Evolutionary conservation across 1,284 basidiomycete species (phyloP), one percentile per base, ranked within the genome.

Genomic region (Fomitiporia mediterranea): DNA sequence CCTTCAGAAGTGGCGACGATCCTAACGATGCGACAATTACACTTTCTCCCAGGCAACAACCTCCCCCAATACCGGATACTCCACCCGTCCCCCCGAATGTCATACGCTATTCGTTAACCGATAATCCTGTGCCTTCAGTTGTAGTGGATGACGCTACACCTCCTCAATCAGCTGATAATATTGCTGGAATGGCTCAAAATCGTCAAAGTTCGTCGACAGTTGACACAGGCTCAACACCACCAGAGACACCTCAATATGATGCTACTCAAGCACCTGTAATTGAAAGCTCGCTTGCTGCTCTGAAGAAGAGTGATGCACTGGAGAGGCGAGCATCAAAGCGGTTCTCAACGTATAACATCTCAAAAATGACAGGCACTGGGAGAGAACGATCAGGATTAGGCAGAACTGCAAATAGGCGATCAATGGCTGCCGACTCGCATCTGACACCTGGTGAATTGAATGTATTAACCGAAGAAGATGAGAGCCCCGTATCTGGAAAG

Each of bases 331-430:
- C 96, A 2, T 95, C 92, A 25, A 98, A 98, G 68, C 88, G 96
- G 0, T 99, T 96, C 74, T 98, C 94, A 54, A 90, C 90, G 0
- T 99, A 97, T 69, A 93, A 94, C 52, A 91, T 98, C 66, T 89
- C 91, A 62, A 97, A 96, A 73, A 96, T 99, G 85, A 88, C 92
- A 0, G 82, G 85, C 15, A 74, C 68, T 17, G 70, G 67, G 66
- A 61, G 71, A 68, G 79, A 59, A 70, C 79, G 53, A 34, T 68
- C 46, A 68, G 78, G 53, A 17, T 44, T 60, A 27, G 63, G 61
- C 4, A 58, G 63, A 27, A 70, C 70, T 23, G 66, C 76, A 2
- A 88, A 88, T 64, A 74, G 87, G 37, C 77, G 83, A 30, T 88
- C 86, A 15, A 71, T 88, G 63, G 81, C 83, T 17, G 84, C 76